Percentiles rank a stretch among this genome's conserved stretches.
Conservation (phyloP, 768 basidiomycete species). For the Mycena haematopus region DNA sequence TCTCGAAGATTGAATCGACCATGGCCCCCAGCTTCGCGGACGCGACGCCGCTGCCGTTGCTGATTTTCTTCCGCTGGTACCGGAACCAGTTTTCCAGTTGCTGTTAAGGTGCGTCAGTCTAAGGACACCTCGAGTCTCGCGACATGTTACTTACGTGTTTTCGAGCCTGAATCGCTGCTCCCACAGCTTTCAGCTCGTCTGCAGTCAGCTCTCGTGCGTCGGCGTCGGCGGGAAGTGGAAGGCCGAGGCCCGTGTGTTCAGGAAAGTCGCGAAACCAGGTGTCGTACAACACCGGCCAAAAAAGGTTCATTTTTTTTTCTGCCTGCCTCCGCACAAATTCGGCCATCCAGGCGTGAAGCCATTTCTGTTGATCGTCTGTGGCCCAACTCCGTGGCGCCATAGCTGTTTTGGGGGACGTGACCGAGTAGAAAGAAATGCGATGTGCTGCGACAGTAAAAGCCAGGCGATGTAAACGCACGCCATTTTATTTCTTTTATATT, state of each 20-base stretch:
- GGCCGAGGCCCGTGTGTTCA: background rate
- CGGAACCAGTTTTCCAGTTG: conserved; percentile 14
- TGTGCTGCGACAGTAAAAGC: background rate
- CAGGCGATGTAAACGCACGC: too few relatives aligned
- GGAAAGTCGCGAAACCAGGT: background rate
- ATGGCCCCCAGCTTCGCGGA: background rate
- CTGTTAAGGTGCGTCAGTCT: background rate
- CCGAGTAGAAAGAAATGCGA: background rate
- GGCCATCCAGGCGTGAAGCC: background rate
- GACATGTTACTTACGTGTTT: background rate
- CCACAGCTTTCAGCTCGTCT: background rate
- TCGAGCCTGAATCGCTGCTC: background rate
- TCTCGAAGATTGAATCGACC: background rate
- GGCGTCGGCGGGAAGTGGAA: background rate
- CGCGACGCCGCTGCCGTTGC: background rate
- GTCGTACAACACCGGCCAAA: conserved; percentile 1
- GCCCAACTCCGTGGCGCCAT: conserved; percentile 11
- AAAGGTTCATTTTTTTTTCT: background rate
- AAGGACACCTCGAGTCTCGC: background rate
- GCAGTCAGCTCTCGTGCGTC: background rate
- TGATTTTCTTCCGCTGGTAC: background rate
- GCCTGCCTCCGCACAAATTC: conserved; percentile 13
- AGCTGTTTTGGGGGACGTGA: too few relatives aligned
- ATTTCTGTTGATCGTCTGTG: background rate
- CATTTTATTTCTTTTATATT: too few relatives aligned